Base-by-base conservation (phyloP, 805 yeast genomes). In the Blastobotrys mokoenaii region DNA sequence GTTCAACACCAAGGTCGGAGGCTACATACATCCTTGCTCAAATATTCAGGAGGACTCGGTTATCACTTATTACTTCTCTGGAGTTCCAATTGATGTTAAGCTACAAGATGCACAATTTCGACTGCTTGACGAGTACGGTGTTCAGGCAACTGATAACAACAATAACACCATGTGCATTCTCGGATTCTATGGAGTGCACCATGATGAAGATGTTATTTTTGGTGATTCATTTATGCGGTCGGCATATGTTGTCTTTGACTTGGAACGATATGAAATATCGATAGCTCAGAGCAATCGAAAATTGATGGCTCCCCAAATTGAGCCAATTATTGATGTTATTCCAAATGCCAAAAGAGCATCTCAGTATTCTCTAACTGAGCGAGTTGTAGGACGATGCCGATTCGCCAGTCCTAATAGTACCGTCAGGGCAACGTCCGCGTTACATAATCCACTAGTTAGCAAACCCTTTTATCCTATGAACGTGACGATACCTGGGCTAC, bases 211-310 rank as follows among this genome's bases (percentile, higher is more conserved):
- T 12, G 40, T 14, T 8, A 68, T 71, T 7, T 57, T 77, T n/a
- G 84, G 84, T 41, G 81, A 77, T 56, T 63, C 72, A 3, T 73
- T 79, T 59, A 56, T 79, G 46, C 65, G 73, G 48, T 59, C 70
- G 25, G 76, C 74, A 1, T 78, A 78, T 52, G 67, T 72, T 34
- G 81, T 77, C 39, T 79, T 69, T 47, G 81, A 79, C 58, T 56
- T 78, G 40, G 79, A 72, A 30, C 62, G 65, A 51, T 61, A 60
- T 40, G 69, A 74, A 53, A 65, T 82, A 31, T 74, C 81, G 0
- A 49, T 83, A 45, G 86, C 80, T 7, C 73, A 68, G 50, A 69
- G 73, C 20, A 46, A 37, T 17, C 48, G 33, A 45, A 51, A 56
- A 45, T 51, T 46, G 16, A 18, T 8, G 2, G 7, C 11, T 3